Evolutionary conservation across 1,284 basidiomycete species (phyloP), one percentile per base, ranked within the genome.

Genomic region (Puccinia sorghi): DNA sequence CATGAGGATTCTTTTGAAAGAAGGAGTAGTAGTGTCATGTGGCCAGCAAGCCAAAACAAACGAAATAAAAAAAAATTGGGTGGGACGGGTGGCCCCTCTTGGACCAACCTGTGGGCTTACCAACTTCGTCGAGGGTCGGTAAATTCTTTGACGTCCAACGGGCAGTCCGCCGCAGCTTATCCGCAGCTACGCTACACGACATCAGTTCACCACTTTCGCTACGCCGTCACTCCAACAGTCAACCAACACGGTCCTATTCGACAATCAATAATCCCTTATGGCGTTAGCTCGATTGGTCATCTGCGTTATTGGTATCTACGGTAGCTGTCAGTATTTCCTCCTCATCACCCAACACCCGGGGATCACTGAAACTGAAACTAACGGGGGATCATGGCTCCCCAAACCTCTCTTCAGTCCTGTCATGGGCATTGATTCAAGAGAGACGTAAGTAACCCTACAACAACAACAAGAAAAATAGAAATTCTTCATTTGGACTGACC

Each of bases 71-170:
- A 67, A 22, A 57, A 46, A 32, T 50, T 39, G 69, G 8, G 32
- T 22, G 70, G 2, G 20, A 74, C 74, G 72, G 76, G 48, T 77
- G 81, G 81, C 81, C 81, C 81, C 59, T 80, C 81, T 37, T 63
- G 76, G 79, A 73, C 76, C 73, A n/a, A 17, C 59, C 20, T 61
- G 59, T 61, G 59, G 59, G 59, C 39, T 17, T 17, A 39, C 37
- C 59, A 15, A 11, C 2, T 7, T 9, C 37, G 37, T 25, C 22
- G 25, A 5, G n/a, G 50, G 11, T 9, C 22, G 54, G 8, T 27
- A 20, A 27, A 25, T 1, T 8, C n/a, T 3, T 11, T 3, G 57
- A 59, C 27, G 57, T 59, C 27, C 27, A 2, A 22, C 2, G 5
- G 54, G 3, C n/a, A 22, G 50, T 22, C 1, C 9, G 25, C 7